Conservation (phyloP, 2,329 filamentous ascomycete species). For the Aspergillus pseudotamarii region DNA sequence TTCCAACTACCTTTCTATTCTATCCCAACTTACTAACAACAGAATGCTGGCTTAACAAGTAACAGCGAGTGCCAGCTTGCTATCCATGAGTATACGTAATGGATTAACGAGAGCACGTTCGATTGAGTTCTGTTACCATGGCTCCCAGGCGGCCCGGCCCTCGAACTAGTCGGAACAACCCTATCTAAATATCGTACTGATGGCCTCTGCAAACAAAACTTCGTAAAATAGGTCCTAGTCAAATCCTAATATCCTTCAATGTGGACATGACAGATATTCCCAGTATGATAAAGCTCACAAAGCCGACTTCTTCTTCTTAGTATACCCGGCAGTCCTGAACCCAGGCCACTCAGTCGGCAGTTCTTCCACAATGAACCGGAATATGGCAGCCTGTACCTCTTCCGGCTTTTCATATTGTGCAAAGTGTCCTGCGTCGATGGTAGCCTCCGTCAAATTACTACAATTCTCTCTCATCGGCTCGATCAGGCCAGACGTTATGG, state of each 20-base stretch:
- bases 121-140: not conserved
- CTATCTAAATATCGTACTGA: not conserved
- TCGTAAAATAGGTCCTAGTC: not conserved
- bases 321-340: slow-evolving; percentile 6
- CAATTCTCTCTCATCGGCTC: slow-evolving; percentile 8
- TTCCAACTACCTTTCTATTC: no score
- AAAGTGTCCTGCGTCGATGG: slow-evolving; percentile 9
- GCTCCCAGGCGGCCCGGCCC: not conserved
- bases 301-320: not conserved
- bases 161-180: not conserved
- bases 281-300: not conserved
- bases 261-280: not conserved
- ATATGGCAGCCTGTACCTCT: slow-evolving; percentile 7
- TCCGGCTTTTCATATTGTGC: slow-evolving; percentile 9
- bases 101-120: no score
- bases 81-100: no score
- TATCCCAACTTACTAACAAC: no score
- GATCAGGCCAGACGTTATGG: slow-evolving; percentile 4
- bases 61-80: no score
- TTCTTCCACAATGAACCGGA: slow-evolving; percentile 8
- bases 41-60: no score
- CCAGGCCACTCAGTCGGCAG: slow-evolving; percentile 8
- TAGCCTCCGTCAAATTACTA: slow-evolving; percentile 10
- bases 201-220: not conserved
- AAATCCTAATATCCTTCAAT: not conserved